A percentile compares a stretch with the other conserved stretches of the same genome.
Evolutionary conservation across 129 eudicot species (phyloP).

Genomic region (Sambucus nigra): DNA sequence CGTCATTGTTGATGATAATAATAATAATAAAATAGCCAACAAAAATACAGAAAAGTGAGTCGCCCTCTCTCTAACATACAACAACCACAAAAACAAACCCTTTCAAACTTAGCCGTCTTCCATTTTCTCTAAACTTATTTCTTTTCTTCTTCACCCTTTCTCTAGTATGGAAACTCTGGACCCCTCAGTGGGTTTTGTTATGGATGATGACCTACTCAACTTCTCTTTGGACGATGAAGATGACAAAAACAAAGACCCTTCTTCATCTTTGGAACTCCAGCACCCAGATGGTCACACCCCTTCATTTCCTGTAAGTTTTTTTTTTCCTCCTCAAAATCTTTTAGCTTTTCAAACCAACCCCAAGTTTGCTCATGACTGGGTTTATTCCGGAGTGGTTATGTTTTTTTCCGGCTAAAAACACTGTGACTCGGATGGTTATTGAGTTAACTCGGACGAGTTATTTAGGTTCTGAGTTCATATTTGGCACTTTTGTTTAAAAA

Average conservation of each 20-base stretch:
- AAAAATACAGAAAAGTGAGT: neutral
- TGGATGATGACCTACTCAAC: conserved; percentile 70
- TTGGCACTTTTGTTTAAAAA: too few species aligned
- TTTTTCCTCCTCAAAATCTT: neutral
- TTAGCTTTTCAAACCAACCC: neutral
- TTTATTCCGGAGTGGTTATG: neutral
- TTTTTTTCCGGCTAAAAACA: neutral
- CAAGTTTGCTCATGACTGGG: conserved; percentile 16
- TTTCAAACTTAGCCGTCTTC: neutral
- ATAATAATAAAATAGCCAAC: neutral
- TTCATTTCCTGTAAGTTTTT: conserved; percentile 51
- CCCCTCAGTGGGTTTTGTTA: conserved; percentile 30
- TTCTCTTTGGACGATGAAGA: conserved; percentile 45
- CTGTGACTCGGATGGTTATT: conserved; percentile 13
- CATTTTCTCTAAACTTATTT: neutral
- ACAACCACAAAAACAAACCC: neutral
- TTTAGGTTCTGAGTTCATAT: too few species aligned
- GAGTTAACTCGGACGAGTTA: conserved; percentile 17
- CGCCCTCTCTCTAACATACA: conserved; percentile 1
- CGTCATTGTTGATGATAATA: neutral
- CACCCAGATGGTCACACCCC: conserved; percentile 20
- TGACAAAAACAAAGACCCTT: conserved; percentile 21
- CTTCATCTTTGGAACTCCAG: conserved; percentile 16
- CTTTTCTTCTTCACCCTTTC: conserved; percentile 5
- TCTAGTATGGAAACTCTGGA: conserved; percentile 39